Conservation (phyloP, 2,329 filamentous ascomycete species). For the Epichloe sylvatica region DNA sequence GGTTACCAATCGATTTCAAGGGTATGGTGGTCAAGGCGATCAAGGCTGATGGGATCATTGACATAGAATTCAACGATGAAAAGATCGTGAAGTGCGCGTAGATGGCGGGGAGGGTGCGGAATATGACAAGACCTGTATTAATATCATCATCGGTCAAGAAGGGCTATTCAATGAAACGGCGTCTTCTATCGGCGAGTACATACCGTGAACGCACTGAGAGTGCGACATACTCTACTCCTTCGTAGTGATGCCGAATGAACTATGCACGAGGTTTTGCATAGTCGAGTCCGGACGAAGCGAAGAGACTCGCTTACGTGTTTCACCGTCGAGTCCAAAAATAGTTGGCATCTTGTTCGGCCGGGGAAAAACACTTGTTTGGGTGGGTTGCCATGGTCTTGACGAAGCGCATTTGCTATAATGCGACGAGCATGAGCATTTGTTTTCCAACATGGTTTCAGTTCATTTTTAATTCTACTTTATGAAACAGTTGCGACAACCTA, state of each 20-base stretch:
- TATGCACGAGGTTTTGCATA: too few species aligned
- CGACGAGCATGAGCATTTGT: too few species aligned
- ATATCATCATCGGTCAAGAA: slow-evolving; percentile 12
- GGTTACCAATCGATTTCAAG: slow-evolving; percentile 98
- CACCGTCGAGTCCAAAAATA: too few species aligned
- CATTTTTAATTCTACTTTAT: too few species aligned
- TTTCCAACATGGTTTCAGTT: too few species aligned
- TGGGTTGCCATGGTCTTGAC: too few species aligned
- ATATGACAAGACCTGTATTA: slow-evolving; percentile 21
- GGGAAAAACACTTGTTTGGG: too few species aligned
- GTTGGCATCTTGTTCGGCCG: too few species aligned
- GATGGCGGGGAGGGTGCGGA: slow-evolving; percentile 2
- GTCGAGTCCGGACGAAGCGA: not conserved
- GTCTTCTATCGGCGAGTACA: not conserved
- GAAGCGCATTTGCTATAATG: too few species aligned
- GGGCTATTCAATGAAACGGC: not conserved
- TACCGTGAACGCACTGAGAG: not conserved
- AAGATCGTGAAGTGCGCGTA: slow-evolving; percentile 51
- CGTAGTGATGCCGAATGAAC: not conserved
- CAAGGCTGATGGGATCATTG: slow-evolving; percentile 81
- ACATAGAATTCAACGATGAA: slow-evolving; percentile 75
- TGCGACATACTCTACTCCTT: not conserved
- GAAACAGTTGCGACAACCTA: too few species aligned
- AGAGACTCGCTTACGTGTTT: not conserved
- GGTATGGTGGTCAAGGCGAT: slow-evolving; percentile 88